Evolutionary conservation across 2,329 filamentous ascomycete species (phyloP), one percentile per base, ranked within the genome.

Genomic region (Erysiphe pulchra): DNA sequence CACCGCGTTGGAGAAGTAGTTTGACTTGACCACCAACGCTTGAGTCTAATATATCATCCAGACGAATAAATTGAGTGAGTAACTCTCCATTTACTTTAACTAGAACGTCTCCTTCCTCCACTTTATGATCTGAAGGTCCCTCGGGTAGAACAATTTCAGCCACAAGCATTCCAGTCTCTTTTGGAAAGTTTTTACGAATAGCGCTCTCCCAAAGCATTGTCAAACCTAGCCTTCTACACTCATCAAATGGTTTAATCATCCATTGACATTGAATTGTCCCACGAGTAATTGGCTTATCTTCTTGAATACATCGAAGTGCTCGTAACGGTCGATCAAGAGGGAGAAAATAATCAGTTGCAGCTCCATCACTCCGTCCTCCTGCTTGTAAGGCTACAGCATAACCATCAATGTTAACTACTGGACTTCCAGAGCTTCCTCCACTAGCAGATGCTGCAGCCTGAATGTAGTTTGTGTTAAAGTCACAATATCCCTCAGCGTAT

Each of bases 251-350:
- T 62, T 95, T 95, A 50, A 98, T 71, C 45, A 95, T 71, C 71
- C 92, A 98, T 60, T 98, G 90, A 50, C 84, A 92, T 62, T 98
- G 90, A 44, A 98, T 92, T n/a, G 90, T 92, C 42, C 90, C 90
- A 54, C 90, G 73, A n/a, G 78, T 75, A 45, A 98, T 77, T 2
- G 71, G 71, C 53, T 77, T 71, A 32, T 74, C 77, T 51, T 77
- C 69, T 58, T 80, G 84, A 46, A 98, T 78, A 56, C 85, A 92
- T 57, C 84, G 72, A 46, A 98, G 67, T 1, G 90, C 90, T 50
- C 90, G 76, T 37, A 87, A 63, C 0, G 92, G 90, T 47, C 90
- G 78, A 59, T 98, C 87, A 13, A 98, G 68, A 1, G 90, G 90
- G 5, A 98, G 67, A 62, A 98, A 95, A 61, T 98, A 98, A 60